A percentile compares a stretch with the other conserved stretches of the same genome.
phyloP scores from a whole-genome alignment of 345 rosid genomes.

The Clausena lansium region DNA sequence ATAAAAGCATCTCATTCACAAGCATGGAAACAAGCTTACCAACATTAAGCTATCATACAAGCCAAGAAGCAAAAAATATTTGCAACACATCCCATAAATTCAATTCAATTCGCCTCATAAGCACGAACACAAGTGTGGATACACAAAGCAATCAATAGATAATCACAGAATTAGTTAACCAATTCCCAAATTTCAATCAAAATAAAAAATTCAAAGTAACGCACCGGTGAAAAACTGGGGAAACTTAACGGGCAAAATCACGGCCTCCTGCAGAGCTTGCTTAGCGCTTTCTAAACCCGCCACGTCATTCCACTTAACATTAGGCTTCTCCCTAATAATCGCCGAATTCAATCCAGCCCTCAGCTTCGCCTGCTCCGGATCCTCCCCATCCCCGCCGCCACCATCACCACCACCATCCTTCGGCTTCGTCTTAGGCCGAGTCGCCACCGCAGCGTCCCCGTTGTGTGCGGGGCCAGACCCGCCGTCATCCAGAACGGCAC shows the following conservation, averaged over 20 bases:
- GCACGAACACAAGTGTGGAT: too few relatives aligned
- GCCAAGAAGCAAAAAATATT: neutral
- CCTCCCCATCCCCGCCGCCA: constrained; percentile 65
- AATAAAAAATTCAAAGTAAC: constrained; percentile 3
- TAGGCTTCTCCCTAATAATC: constrained; percentile 83
- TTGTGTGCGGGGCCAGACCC: constrained; percentile 69
- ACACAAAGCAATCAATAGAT: too few relatives aligned
- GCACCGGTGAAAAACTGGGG: constrained; percentile 96
- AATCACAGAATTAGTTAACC: neutral
- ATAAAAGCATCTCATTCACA: neutral
- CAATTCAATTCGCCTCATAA: neutral
- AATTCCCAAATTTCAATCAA: neutral
- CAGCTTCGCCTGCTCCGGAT: constrained; percentile 79
- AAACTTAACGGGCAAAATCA: constrained; percentile 86
- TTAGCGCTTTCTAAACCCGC: constrained; percentile 96
- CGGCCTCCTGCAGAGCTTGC: constrained; percentile 91
- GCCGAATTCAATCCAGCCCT: constrained; percentile 82
- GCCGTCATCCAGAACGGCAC: constrained; percentile 83
- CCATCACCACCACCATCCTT: constrained; percentile 60
- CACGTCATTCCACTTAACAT: constrained; percentile 86
- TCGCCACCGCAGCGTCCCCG: constrained; percentile 75
- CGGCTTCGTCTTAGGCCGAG: constrained; percentile 67
- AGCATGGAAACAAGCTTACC: neutral
- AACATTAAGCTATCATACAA: neutral
- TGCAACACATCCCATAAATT: neutral